Conservation (phyloP, 164 flowering plant species). For the Stephania japonica region DNA sequence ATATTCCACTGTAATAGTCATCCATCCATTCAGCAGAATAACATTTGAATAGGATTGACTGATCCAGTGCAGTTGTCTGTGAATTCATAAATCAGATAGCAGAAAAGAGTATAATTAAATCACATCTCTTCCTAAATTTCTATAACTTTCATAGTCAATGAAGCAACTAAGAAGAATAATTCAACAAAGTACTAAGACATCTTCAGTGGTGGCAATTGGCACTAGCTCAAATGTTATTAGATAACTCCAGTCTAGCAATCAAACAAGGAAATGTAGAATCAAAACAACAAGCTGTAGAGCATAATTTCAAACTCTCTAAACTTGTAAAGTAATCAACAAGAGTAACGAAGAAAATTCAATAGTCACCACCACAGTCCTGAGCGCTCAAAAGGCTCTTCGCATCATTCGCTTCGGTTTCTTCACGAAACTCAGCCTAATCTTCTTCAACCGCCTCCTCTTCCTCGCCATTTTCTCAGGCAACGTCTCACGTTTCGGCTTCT, state of each 20-base stretch:
- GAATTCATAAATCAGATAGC: too few relatives aligned
- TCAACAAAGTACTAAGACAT: too few relatives aligned
- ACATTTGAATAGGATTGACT: too few relatives aligned
- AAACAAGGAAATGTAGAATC: not conserved
- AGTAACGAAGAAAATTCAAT: not conserved
- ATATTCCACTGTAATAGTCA: too few relatives aligned
- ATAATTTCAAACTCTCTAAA: not conserved
- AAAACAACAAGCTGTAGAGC: not conserved
- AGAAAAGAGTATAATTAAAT: too few relatives aligned
- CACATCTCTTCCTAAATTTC: too few relatives aligned
- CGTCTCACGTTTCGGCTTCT: slow-evolving; percentile 69
- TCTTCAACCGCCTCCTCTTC: slow-evolving; percentile 69
- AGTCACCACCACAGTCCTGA: not conserved
- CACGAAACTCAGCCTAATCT: slow-evolving; percentile 71
- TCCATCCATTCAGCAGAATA: too few relatives aligned
- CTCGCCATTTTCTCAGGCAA: slow-evolving; percentile 91
- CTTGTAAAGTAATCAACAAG: slow-evolving; percentile 2
- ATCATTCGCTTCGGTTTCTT: slow-evolving; percentile 68
- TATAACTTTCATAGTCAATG: too few relatives aligned
- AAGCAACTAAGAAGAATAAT: too few relatives aligned
- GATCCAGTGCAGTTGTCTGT: too few relatives aligned
- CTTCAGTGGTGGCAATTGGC: not conserved
- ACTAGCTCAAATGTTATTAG: not conserved
- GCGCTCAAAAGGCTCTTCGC: slow-evolving; percentile 41
- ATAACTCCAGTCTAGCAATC: not conserved